These are phyloP conservation scores for Isatis lusitanica DNA, from an alignment of 441 rosid species.

Conservation along the genomic window DNA sequence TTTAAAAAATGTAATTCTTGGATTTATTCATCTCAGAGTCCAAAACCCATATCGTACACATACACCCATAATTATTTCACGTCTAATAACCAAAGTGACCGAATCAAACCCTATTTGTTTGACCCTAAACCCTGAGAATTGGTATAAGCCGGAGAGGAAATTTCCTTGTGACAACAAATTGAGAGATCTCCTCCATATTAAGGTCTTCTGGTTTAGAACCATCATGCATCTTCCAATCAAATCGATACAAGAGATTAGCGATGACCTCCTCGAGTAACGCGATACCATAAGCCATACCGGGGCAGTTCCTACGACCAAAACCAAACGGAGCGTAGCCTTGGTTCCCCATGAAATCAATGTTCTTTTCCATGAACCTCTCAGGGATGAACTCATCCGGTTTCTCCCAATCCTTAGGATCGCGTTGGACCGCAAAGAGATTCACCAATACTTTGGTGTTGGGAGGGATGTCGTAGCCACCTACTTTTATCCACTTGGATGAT, in stretches of 20 bases:
- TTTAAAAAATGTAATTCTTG: no score
- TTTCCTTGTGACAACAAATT: conserved; percentile 28
- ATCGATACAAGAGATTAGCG: conserved; percentile 28
- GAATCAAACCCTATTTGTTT: neutral
- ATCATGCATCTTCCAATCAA: conserved; percentile 31
- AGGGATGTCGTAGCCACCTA: conserved; percentile 49
- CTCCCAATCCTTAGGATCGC: conserved; percentile 50
- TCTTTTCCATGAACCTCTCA: conserved; percentile 42
- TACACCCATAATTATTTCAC: neutral
- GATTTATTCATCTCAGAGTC: no score
- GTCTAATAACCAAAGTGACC: neutral
- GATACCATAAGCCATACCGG: conserved; percentile 25
- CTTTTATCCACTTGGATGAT: conserved; percentile 31
- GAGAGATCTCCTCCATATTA: conserved; percentile 24
- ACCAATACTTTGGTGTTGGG: conserved; percentile 44
- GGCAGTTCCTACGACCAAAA: conserved; percentile 51
- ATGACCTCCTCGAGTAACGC: conserved; percentile 20
- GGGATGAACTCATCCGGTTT: conserved; percentile 43
- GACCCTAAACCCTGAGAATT: neutral
- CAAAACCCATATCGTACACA: neutral
- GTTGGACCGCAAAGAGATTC: conserved; percentile 52
- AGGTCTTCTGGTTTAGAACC: conserved; percentile 28
- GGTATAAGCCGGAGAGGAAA: conserved; percentile 29
- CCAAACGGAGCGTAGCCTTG: conserved; percentile 53
- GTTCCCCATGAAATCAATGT: conserved; percentile 45